Conservation (phyloP, 352 stramenopile genomes). For the Globisporangium megalacanthum region DNA sequence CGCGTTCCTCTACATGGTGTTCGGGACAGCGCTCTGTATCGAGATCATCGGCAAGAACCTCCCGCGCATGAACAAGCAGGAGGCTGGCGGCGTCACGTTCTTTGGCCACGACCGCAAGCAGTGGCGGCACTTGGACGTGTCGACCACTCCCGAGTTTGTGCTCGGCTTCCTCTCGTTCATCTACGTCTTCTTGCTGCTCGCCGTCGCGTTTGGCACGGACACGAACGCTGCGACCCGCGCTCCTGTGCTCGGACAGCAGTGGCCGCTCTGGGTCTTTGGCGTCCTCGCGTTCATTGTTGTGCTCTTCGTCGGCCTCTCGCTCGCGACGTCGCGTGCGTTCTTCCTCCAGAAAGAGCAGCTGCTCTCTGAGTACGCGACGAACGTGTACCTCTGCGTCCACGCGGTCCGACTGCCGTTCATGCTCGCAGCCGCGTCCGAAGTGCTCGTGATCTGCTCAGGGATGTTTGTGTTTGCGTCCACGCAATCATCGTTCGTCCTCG, state of each 20-base stretch:
- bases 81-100: constrained; percentile 77
- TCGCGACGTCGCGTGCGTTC: constrained; percentile 74
- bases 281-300: constrained; percentile 80
- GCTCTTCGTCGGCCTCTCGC: constrained; percentile 62
- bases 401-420: constrained; percentile 71
- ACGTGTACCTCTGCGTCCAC: constrained; percentile 68
- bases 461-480: constrained; percentile 80
- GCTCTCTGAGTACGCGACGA: constrained; percentile 64
- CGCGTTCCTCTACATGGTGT: constrained; percentile 73
- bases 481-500: constrained; percentile 69
- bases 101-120: constrained; percentile 72
- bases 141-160: constrained; percentile 78
- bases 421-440: constrained; percentile 66
- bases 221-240: constrained; percentile 43
- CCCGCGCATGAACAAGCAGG: constrained; percentile 74
- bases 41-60: constrained; percentile 83
- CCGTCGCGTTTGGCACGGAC: constrained; percentile 62
- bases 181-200: constrained; percentile 79
- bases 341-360: constrained; percentile 78
- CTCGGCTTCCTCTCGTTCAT: constrained; percentile 81
- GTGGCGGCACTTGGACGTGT: constrained; percentile 64
- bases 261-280: constrained; percentile 84
- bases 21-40: constrained; percentile 67
- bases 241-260: constrained; percentile 53
- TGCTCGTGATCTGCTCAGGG: constrained; percentile 77